Evolutionary conservation across 257 asterid species (phyloP), one percentile per base, ranked within the genome.

Genomic region (Nemophila menziesii): DNA sequence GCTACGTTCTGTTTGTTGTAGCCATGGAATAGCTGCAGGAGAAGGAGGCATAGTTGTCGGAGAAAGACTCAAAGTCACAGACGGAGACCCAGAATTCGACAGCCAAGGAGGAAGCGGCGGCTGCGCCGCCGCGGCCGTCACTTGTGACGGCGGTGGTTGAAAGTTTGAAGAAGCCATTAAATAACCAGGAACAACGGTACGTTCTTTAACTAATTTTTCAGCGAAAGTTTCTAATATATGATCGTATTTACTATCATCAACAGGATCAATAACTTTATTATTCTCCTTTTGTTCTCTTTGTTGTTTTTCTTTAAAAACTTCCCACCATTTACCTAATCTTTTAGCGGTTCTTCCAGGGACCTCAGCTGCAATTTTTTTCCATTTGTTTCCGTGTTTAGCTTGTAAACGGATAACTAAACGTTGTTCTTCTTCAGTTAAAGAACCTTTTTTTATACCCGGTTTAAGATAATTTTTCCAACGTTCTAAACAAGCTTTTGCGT

Each of bases 281-380:
- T n/a, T 60, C 51, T 65, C 82, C 54, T 76, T 69, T 2, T 51
- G 71, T 22, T 70, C 71, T 13, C 79, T 53, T 59, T 61, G 55
- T 54, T 72, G 86, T 21, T 81, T 86, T 33, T 69, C 63, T 45
- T 56, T 68, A 33, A 63, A 68, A 19, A 68, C 84, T 39, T 72
- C 86, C 82, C 92, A 74, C 92, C 80, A 77, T 84, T 84, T 80
- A 0, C 87, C 84, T 1, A 77, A 71, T 12, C 92, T 21, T 27
- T 80, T 78, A n/a, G 87, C 80, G 0, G 87, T 85, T 36, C 87
- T 51, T 0, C 87, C 93, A 0, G 67, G 89, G 19, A 85, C 75
- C 45, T 81, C 77, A 55, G 86, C 75, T 0, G 96, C 86, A 37
- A 79, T 74, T 24, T 74, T 77, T 61, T 74, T 81, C 93, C 93